phyloP scores from a whole-genome alignment of 106 monocot species.

The Chionographis japonica region DNA sequence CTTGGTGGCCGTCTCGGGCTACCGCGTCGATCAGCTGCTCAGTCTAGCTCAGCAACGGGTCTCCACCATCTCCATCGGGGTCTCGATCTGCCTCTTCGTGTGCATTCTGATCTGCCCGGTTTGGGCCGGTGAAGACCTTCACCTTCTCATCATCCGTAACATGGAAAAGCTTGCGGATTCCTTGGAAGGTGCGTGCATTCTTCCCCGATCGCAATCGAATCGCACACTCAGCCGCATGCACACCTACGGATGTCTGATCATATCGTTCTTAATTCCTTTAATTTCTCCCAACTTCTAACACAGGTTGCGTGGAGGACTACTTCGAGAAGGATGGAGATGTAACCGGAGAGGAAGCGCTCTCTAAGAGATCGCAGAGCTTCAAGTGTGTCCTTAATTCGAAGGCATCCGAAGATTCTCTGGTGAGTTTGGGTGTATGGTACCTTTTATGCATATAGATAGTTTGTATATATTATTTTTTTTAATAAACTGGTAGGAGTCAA shows the following conservation, averaged over 20 bases:
- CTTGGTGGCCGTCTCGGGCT: conserved; percentile 50
- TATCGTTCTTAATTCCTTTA: too few species aligned
- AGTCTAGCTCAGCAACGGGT: conserved; percentile 34
- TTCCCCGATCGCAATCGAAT: not conserved
- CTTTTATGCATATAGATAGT: too few species aligned
- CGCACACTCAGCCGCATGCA: too few species aligned
- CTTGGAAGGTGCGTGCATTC: conserved; percentile 32
- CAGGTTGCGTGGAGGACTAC: conserved; percentile 38
- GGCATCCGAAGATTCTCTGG: conserved; percentile 53
- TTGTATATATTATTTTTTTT: too few species aligned
- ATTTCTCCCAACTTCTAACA: not conserved
- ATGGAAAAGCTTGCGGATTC: conserved; percentile 59
- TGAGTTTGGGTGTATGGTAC: not conserved
- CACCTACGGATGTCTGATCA: not conserved
- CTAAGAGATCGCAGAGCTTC: conserved; percentile 31
- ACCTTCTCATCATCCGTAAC: conserved; percentile 37
- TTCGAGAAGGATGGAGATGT: conserved; percentile 13
- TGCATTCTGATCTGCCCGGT: conserved; percentile 35
- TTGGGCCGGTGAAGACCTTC: conserved; percentile 52
- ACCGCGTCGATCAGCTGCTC: conserved; percentile 33
- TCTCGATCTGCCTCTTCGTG: conserved; percentile 33
- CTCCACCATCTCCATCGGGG: conserved; percentile 40
- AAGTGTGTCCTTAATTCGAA: conserved; percentile 66
- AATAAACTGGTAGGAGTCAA: too few species aligned
- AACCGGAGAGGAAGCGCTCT: not conserved